These are phyloP conservation scores for Petunia hybrid DNA, from an alignment of 305 asterid species.

Conservation along the genomic window DNA sequence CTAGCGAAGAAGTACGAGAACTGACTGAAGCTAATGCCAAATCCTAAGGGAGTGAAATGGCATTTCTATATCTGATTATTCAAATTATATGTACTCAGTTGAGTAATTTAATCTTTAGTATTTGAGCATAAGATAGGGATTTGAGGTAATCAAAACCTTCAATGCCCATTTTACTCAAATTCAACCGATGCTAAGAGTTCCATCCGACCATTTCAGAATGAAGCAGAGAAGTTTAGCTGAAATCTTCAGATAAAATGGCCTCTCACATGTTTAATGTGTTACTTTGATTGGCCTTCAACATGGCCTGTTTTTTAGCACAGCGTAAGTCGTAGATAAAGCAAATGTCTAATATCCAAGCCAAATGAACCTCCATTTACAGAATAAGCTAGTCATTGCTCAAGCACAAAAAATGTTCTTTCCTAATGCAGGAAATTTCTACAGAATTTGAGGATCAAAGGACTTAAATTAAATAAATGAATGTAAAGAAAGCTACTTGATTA, in stretches of 20 bases:
- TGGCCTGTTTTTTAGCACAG: neutral
- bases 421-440: neutral
- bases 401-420: neutral
- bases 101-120: neutral
- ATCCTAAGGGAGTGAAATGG: too few relatives aligned
- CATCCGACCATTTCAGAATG: too few relatives aligned
- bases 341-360: neutral
- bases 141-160: too few relatives aligned
- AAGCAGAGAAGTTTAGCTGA: too few relatives aligned
- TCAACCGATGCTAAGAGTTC: too few relatives aligned
- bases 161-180: too few relatives aligned
- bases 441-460: neutral
- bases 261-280: too few relatives aligned
- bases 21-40: neutral
- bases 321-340: neutral
- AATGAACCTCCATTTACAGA: neutral
- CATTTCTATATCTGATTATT: too few relatives aligned
- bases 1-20: neutral
- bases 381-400: conserved; percentile 4
- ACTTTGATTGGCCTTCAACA: too few relatives aligned
- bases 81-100: neutral
- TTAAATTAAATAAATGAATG: conserved; percentile 11
- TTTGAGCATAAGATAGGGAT: neutral
- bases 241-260: too few relatives aligned
- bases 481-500: neutral